A percentile compares a stretch with the other conserved stretches of the same genome.
phyloP scores from a whole-genome alignment of 2,329 filamentous ascomycete species.

The Aspergillus sp. region DNA sequence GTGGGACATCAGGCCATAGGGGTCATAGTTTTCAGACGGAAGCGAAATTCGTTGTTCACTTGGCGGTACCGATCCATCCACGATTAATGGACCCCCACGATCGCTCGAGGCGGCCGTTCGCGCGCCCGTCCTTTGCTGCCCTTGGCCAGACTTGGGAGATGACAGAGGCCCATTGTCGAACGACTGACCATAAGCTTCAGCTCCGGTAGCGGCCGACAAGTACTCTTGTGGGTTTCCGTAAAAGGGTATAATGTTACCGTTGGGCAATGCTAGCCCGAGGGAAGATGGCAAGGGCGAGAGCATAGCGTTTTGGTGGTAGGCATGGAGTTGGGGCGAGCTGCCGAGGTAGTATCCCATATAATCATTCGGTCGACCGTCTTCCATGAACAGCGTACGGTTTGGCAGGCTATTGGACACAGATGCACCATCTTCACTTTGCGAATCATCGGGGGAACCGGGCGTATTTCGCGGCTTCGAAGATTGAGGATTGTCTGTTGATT shows the following conservation, averaged over 20 bases:
- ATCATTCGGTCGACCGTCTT: conserved; percentile 42
- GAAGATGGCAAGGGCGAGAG: conserved; percentile 38
- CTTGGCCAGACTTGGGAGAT: conserved; percentile 18
- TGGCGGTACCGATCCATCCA: conserved; percentile 47
- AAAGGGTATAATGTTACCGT: conserved; percentile 36
- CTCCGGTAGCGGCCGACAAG: conserved; percentile 24
- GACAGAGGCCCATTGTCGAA: conserved; percentile 25
- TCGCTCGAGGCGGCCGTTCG: conserved; percentile 29
- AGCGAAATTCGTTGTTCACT: conserved; percentile 37
- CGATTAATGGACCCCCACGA: conserved; percentile 44
- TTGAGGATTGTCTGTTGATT: conserved; percentile 30
- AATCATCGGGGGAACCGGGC: conserved; percentile 34
- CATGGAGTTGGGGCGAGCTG: conserved; percentile 43
- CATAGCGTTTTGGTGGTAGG: conserved; percentile 40
- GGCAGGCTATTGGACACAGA: conserved; percentile 34
- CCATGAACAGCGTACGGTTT: conserved; percentile 33
- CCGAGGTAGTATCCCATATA: conserved; percentile 48
- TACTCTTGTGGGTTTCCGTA: conserved; percentile 36
- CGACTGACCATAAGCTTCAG: conserved; percentile 22
- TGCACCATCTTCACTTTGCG: conserved; percentile 31
- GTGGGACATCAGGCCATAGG: conserved; percentile 36
- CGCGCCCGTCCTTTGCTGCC: conserved; percentile 24
- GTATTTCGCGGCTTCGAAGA: conserved; percentile 30
- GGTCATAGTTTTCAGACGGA: conserved; percentile 36
- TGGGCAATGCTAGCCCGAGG: conserved; percentile 41